A percentile compares a stretch with the other conserved stretches of the same genome.
These are phyloP conservation scores for Phalaenopsis hybrid DNA, from an alignment of 116 monocot species.

Conservation along the genomic window DNA sequence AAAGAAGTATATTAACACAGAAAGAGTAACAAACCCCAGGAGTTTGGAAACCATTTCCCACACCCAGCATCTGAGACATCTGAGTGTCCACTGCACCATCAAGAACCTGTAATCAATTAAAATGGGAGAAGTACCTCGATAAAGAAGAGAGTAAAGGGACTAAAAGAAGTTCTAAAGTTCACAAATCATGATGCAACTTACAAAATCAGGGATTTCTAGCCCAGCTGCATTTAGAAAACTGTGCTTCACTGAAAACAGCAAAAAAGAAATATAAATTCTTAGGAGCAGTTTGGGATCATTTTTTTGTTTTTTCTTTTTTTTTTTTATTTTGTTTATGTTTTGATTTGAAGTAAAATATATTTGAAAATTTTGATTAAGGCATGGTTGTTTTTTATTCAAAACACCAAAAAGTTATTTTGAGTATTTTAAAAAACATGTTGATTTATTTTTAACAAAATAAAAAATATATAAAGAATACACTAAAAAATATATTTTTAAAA, in stretches of 20 bases:
- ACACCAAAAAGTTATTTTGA: too few species aligned
- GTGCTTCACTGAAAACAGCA: slow-evolving; percentile 42
- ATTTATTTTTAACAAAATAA: too few species aligned
- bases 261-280: neutral
- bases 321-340: too few species aligned
- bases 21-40: slow-evolving; percentile 55
- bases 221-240: slow-evolving; percentile 34
- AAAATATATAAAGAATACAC: too few species aligned
- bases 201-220: slow-evolving; percentile 38
- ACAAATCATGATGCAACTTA: slow-evolving; percentile 14
- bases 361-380: too few species aligned
- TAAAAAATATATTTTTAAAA: too few species aligned
- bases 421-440: too few species aligned
- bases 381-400: too few species aligned
- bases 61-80: slow-evolving; percentile 23
- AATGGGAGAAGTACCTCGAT: neutral
- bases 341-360: too few species aligned
- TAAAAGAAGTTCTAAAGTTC: neutral
- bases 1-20: too few species aligned
- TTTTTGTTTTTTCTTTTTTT: too few species aligned
- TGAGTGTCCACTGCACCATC: slow-evolving; percentile 30
- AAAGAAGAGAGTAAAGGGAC: neutral
- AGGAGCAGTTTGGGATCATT: too few species aligned
- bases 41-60: slow-evolving; percentile 40
- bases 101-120: slow-evolving; percentile 25